Conservation (phyloP, 139 green algal genomes). For the Auxenochlorella pyrenoidosa region DNA sequence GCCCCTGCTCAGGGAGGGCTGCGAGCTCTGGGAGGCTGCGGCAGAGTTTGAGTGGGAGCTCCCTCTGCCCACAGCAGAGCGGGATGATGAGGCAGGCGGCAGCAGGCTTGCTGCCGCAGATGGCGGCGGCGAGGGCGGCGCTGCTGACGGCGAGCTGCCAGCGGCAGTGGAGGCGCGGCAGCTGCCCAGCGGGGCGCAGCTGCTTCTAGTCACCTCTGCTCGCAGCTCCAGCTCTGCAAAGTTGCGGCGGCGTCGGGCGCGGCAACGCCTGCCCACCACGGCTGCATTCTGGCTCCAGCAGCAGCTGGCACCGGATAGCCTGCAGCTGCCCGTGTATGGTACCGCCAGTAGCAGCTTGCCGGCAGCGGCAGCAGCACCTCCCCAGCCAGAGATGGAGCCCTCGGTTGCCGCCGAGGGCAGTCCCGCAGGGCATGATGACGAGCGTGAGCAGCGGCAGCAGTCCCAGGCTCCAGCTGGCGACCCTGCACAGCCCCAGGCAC, state of each 20-base stretch:
- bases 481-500: not conserved
- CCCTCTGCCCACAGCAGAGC: not conserved
- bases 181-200: slow-evolving; percentile 26
- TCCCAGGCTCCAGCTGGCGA: not conserved
- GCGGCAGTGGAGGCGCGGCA: not conserved
- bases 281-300: slow-evolving; percentile 44
- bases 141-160: not conserved
- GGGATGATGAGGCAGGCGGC: not conserved
- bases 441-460: not conserved
- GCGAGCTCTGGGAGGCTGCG: slow-evolving; percentile 27
- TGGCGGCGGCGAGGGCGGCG: not conserved
- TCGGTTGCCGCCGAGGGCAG: not conserved
- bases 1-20: not conserved
- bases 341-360: not conserved
- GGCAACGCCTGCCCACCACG: not conserved
- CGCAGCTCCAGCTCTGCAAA: not conserved
- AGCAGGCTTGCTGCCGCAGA: not conserved
- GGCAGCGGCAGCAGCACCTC: not conserved
- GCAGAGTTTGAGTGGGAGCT: slow-evolving; percentile 26
- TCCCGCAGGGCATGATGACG: not conserved
- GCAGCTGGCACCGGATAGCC: not conserved
- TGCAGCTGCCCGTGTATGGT: slow-evolving; percentile 19
- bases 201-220: slow-evolving; percentile 9
- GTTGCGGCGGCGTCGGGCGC: not conserved
- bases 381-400: not conserved